These are phyloP conservation scores for Colletotrichum scovillei DNA, from an alignment of 2,329 filamentous ascomycete genomes.

Conservation along the genomic window DNA sequence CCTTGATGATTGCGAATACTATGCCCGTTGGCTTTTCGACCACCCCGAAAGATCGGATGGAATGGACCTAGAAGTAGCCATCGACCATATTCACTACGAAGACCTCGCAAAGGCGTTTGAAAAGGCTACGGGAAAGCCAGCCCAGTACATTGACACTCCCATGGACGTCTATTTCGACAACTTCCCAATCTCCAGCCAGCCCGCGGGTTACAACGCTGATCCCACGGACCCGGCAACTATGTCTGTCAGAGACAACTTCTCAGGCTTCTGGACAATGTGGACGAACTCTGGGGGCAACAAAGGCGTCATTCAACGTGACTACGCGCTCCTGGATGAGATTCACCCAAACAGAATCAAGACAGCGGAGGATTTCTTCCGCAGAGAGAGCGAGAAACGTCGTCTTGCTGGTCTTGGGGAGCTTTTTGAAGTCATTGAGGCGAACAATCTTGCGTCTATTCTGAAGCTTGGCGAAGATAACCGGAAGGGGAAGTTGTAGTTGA, in stretches of 20 bases:
- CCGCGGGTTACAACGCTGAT: slow-evolving; percentile 51
- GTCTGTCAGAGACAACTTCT: slow-evolving; percentile 58
- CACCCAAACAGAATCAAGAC: slow-evolving; percentile 59
- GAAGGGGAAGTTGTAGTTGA: neutral
- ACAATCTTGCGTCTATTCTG: slow-evolving; percentile 38
- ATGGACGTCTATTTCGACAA: slow-evolving; percentile 48
- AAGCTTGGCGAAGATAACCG: slow-evolving; percentile 41
- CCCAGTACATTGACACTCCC: slow-evolving; percentile 50
- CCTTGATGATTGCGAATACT: slow-evolving; percentile 59
- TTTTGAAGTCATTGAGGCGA: slow-evolving; percentile 44
- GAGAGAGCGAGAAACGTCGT: slow-evolving; percentile 48
- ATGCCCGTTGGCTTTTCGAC: slow-evolving; percentile 62
- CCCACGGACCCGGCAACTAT: slow-evolving; percentile 44
- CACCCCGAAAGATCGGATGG: slow-evolving; percentile 54
- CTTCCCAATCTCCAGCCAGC: neutral
- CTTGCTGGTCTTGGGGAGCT: slow-evolving; percentile 41
- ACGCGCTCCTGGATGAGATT: slow-evolving; percentile 62
- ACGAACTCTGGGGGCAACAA: slow-evolving; percentile 52
- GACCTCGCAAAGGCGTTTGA: slow-evolving; percentile 55
- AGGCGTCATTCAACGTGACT: slow-evolving; percentile 57
- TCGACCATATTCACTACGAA: slow-evolving; percentile 52
- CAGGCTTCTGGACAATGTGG: slow-evolving; percentile 62
- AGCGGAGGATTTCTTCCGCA: slow-evolving; percentile 60
- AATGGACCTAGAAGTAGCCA: slow-evolving; percentile 56
- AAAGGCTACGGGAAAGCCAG: slow-evolving; percentile 54